These are phyloP conservation scores for Solioccasus polychromus DNA, from an alignment of 768 basidiomycete species.

Conservation along the genomic window DNA sequence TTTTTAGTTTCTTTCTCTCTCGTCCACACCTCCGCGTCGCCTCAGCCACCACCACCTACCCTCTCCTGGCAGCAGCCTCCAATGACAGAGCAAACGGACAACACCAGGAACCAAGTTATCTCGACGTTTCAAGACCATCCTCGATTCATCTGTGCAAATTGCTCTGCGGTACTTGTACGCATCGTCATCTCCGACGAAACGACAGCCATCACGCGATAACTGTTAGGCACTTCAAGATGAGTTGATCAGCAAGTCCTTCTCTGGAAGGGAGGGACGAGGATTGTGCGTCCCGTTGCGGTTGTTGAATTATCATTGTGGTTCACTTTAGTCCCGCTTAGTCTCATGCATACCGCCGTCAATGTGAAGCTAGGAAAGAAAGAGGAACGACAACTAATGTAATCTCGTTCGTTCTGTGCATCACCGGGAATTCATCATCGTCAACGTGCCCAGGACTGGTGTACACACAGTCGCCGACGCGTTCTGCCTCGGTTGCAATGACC, in stretches of 20 bases:
- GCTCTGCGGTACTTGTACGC: conserved; percentile 68
- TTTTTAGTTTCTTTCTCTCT: conserved; percentile 18
- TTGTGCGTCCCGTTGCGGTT: conserved; percentile 50
- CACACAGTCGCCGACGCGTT: conserved; percentile 81
- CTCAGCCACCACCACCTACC: neutral
- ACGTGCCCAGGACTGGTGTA: conserved; percentile 60
- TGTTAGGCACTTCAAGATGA: conserved; percentile 76
- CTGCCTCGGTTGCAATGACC: conserved; percentile 75
- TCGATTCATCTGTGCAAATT: conserved; percentile 65
- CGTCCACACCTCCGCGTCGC: neutral
- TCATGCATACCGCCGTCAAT: conserved; percentile 77
- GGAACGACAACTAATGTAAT: conserved; percentile 69
- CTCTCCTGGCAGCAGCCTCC: neutral
- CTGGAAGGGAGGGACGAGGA: conserved; percentile 78
- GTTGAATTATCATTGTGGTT: neutral
- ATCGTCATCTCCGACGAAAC: neutral
- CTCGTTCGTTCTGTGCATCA: conserved; percentile 4
- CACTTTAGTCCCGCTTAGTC: conserved; percentile 36
- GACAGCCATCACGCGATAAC: neutral
- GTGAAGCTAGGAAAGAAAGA: conserved; percentile 71
- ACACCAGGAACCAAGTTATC: conserved; percentile 56
- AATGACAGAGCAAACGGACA: conserved; percentile 32
- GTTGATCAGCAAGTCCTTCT: conserved; percentile 81
- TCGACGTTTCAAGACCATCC: conserved; percentile 64
- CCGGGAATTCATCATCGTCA: conserved; percentile 1